These are phyloP conservation scores for Gossypium armourianum DNA, from an alignment of 441 rosid species.

Conservation along the genomic window DNA sequence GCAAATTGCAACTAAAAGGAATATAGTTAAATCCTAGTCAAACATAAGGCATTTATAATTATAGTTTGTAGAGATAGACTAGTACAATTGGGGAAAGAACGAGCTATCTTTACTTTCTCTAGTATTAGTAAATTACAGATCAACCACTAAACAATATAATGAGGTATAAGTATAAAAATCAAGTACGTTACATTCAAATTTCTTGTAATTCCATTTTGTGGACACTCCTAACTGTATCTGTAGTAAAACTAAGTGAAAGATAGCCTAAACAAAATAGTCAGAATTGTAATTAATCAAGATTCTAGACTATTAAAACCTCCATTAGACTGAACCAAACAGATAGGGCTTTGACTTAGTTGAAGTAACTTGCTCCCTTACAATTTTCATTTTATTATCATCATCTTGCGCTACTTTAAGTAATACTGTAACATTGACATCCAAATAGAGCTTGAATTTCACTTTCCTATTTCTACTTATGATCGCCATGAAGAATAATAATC, in stretches of 20 bases:
- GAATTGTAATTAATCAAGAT: background rate
- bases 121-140: background rate
- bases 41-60: background rate
- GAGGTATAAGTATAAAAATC: background rate
- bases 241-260: background rate
- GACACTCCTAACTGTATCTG: background rate
- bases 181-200: background rate
- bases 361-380: background rate
- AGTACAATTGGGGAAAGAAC: background rate
- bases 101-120: background rate
- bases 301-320: background rate
- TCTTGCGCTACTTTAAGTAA: background rate
- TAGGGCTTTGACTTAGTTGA: background rate
- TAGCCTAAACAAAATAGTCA: background rate
- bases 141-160: background rate
- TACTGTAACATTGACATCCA: background rate
- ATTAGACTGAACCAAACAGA: background rate
- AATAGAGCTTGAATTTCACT: background rate
- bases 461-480: background rate
- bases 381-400: background rate
- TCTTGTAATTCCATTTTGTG: background rate
- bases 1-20: background rate
- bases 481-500: too few relatives aligned
- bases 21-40: slow-evolving; percentile 1
- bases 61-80: background rate